These are phyloP conservation scores for Phalaenopsis hybrid DNA, from an alignment of 116 monocot species.

Conservation along the genomic window DNA sequence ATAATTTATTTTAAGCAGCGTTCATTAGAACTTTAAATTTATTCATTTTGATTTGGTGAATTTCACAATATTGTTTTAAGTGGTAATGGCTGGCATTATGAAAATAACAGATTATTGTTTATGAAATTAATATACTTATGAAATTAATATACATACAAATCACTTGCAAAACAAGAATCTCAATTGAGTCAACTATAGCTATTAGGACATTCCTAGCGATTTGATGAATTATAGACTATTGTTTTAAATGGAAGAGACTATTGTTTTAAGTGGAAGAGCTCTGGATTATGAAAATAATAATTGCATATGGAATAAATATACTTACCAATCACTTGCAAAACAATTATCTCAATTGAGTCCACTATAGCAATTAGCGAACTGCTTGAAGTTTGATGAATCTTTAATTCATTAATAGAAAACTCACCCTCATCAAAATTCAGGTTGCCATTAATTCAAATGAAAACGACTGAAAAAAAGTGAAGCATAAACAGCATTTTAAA, in stretches of 20 bases:
- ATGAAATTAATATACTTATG: not conserved
- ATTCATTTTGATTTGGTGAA: too few relatives aligned
- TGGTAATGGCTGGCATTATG: too few relatives aligned
- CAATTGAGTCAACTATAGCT: not conserved
- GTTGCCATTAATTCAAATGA: not conserved
- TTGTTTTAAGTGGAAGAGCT: not conserved
- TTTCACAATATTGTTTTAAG: too few relatives aligned
- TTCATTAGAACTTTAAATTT: too few relatives aligned
- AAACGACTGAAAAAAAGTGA: not conserved
- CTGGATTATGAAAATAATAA: not conserved
- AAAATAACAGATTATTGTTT: not conserved
- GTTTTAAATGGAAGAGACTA: too few relatives aligned
- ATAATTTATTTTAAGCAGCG: too few relatives aligned
- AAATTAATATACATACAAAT: not conserved
- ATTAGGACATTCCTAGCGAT: not conserved
- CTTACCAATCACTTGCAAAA: not conserved
- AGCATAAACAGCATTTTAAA: not conserved
- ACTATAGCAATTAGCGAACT: not conserved
- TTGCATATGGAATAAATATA: not conserved
- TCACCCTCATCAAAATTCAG: not conserved
- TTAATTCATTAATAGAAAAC: not conserved
- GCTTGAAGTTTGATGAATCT: not conserved
- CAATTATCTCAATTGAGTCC: not conserved
- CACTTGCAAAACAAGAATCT: conserved; percentile 1
- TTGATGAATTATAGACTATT: not conserved